Evolutionary conservation across 352 stramenopile genomes (phyloP).

Genomic region (Globisporangium mamillatum): DNA sequence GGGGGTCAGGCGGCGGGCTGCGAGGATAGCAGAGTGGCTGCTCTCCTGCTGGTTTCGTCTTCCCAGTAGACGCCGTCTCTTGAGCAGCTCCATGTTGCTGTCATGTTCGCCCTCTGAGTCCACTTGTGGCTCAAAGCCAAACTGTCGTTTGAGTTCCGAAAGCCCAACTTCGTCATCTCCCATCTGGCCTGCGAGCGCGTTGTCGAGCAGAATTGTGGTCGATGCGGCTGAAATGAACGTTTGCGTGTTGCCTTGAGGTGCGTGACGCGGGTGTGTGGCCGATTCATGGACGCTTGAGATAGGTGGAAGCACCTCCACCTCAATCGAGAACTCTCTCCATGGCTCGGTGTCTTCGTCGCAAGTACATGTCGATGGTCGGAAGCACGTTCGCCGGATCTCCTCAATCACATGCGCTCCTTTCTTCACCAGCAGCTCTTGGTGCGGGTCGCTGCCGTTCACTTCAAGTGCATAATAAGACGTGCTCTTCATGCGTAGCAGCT

Average conservation of each 20-base stretch:
- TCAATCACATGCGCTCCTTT: not conserved
- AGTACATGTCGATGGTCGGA: conserved; percentile 33
- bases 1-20: conserved; percentile 15
- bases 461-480: conserved; percentile 47
- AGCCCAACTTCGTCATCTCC: conserved; percentile 44
- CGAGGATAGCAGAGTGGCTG: not conserved
- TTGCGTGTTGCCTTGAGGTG: not conserved
- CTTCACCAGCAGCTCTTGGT: conserved; percentile 41
- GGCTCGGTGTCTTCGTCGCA: conserved; percentile 49
- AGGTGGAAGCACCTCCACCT: conserved; percentile 7
- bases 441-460: conserved; percentile 52
- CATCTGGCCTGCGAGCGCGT: not conserved
- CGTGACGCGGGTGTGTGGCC: not conserved
- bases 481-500: conserved; percentile 38
- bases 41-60: not conserved
- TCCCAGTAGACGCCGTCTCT: conserved; percentile 26
- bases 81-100: conserved; percentile 8
- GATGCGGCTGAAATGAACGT: conserved; percentile 12
- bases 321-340: conserved; percentile 52
- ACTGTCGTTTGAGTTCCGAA: conserved; percentile 63
- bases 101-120: conserved; percentile 23
- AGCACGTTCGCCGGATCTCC: conserved; percentile 38
- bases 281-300: not conserved
- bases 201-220: conserved; percentile 1
- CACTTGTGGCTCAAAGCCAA: conserved; percentile 39